Percentiles rank a stretch among this genome's conserved stretches.
Evolutionary conservation across 2,329 filamentous ascomycete genomes (phyloP).

Genomic region (Hypoxylon sp.): DNA sequence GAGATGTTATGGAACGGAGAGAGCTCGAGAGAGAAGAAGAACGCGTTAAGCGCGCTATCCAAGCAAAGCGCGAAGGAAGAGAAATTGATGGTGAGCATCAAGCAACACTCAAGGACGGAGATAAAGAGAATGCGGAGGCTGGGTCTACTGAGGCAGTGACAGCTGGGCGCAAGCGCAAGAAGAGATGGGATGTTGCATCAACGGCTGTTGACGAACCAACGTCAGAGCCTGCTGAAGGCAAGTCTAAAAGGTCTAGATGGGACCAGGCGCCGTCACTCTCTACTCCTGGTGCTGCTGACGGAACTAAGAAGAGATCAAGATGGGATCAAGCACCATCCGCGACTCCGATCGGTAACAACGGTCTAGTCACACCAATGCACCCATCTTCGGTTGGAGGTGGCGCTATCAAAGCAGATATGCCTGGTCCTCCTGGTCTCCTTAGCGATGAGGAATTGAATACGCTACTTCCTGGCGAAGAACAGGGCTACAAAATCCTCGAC

Average conservation of each 20-base stretch:
- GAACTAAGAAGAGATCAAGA: constrained; percentile 82
- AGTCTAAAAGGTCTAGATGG: constrained; percentile 87
- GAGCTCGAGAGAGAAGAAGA: constrained; percentile 96
- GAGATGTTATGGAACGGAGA: constrained; percentile 89
- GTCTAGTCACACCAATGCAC: constrained; percentile 84
- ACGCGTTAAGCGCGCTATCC: constrained; percentile 83
- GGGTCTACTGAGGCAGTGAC: constrained; percentile 75
- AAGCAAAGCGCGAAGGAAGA: constrained; percentile 76
- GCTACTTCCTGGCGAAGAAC: constrained; percentile 87
- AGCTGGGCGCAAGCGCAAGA: constrained; percentile 85
- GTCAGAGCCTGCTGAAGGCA: constrained; percentile 68
- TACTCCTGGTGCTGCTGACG: constrained; percentile 68
- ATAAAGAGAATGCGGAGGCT: constrained; percentile 81
- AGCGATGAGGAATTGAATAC: constrained; percentile 95
- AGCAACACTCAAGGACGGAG: constrained; percentile 80
- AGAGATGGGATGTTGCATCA: constrained; percentile 90
- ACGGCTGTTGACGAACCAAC: constrained; percentile 66
- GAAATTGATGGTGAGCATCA: constrained; percentile 74
- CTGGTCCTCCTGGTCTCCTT: constrained; percentile 82
- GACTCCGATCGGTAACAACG: constrained; percentile 80
- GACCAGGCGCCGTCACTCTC: constrained; percentile 79
- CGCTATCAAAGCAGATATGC: constrained; percentile 80
- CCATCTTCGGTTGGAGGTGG: constrained; percentile 72
- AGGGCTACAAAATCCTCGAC: constrained; percentile 93
- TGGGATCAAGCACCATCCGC: constrained; percentile 93